Conservation (phyloP, 768 basidiomycete species). For the Mycena sanguinolenta region DNA sequence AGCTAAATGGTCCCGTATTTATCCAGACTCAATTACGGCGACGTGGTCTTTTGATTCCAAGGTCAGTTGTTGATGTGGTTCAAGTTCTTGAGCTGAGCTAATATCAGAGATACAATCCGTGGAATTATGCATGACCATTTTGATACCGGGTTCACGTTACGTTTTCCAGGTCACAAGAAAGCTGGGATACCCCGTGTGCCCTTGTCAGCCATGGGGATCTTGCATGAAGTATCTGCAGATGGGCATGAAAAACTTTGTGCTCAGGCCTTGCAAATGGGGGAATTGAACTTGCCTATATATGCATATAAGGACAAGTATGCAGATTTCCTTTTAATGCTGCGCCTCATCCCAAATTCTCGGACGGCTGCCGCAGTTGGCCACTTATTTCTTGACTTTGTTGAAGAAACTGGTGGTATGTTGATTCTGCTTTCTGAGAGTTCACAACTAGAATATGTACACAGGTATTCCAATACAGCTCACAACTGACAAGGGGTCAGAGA, state of each 20-base stretch:
- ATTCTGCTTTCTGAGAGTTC: neutral
- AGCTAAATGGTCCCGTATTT: no score
- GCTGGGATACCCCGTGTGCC: slow-evolving; percentile 2
- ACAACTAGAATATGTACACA: slow-evolving; percentile 8
- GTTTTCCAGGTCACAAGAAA: slow-evolving; percentile 10
- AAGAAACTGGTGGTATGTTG: slow-evolving; percentile 41
- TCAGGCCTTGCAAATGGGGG: slow-evolving; percentile 46
- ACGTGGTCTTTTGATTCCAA: no score
- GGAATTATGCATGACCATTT: no score
- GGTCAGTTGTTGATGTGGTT: no score
- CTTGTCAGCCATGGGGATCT: slow-evolving; percentile 13
- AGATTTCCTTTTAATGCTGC: slow-evolving; percentile 36
- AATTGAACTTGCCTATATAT: slow-evolving; percentile 38
- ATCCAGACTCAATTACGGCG: no score
- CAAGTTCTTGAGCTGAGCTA: no score
- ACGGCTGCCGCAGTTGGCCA: slow-evolving; percentile 44
- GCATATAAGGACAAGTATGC: slow-evolving; percentile 40
- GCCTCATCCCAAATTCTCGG: slow-evolving; percentile 44
- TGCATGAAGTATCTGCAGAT: slow-evolving; percentile 42
- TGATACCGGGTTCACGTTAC: neutral
- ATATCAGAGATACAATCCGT: no score
- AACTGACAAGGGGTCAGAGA: slow-evolving; percentile 48
- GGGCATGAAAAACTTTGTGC: slow-evolving; percentile 47
- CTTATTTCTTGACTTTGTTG: slow-evolving; percentile 50
- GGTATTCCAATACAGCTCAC: slow-evolving; percentile 46